These are phyloP conservation scores for Cyberlindnera amylophila DNA, from an alignment of 805 yeast genomes.

Conservation along the genomic window DNA sequence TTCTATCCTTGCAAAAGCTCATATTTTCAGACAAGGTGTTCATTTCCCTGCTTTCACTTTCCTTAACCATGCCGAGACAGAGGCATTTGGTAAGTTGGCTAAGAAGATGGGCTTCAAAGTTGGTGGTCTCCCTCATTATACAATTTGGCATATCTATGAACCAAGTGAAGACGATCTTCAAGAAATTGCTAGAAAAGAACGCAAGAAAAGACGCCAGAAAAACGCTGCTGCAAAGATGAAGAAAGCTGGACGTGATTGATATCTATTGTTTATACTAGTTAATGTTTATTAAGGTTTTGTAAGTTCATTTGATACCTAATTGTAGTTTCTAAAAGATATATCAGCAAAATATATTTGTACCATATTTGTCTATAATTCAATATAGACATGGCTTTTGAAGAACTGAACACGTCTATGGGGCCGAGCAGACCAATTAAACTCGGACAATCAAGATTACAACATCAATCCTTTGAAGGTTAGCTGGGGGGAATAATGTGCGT, in stretches of 20 bases:
- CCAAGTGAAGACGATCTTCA: constrained; percentile 82
- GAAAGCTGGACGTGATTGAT: neutral
- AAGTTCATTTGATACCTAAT: too few relatives aligned
- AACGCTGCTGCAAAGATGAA: constrained; percentile 9
- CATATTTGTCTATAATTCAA: too few relatives aligned
- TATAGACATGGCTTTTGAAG: too few relatives aligned
- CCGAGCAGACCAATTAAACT: too few relatives aligned
- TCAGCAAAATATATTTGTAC: too few relatives aligned
- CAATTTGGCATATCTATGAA: constrained; percentile 87
- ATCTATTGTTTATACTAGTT: neutral
- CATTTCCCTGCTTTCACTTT: constrained; percentile 83
- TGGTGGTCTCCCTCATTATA: constrained; percentile 87
- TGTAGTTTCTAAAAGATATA: too few relatives aligned
- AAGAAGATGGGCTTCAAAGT: constrained; percentile 74
- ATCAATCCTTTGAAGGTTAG: too few relatives aligned
- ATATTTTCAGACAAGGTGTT: constrained; percentile 72
- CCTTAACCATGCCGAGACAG: constrained; percentile 83
- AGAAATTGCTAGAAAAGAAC: constrained; percentile 65
- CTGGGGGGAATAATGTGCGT: too few relatives aligned
- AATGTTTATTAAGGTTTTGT: too few relatives aligned
- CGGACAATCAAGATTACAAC: too few relatives aligned
- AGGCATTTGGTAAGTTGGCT: constrained; percentile 82
- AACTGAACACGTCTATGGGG: too few relatives aligned
- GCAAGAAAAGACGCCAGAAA: constrained; percentile 51
- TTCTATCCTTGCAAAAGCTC: constrained; percentile 71